Percentiles rank a stretch among this genome's conserved stretches.
These are phyloP conservation scores for Zygoascus hellenicus DNA, from an alignment of 1,139 yeast genomes.

Conservation along the genomic window DNA sequence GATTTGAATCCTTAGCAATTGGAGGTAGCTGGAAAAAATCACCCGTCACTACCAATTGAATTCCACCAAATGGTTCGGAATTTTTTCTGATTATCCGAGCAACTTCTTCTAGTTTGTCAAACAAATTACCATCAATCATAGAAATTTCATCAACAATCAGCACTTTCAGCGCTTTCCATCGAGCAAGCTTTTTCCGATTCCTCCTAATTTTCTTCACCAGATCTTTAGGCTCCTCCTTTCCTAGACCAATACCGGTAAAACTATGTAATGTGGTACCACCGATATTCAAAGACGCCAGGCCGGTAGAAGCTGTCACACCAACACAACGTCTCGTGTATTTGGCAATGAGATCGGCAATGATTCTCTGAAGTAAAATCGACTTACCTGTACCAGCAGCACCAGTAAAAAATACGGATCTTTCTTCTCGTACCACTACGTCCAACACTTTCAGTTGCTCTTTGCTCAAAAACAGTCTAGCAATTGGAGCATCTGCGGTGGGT, in stretches of 20 bases:
- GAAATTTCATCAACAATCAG: constrained; percentile 77
- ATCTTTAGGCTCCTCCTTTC: constrained; percentile 44
- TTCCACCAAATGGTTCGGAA: constrained; percentile 57
- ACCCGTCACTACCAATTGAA: constrained; percentile 73
- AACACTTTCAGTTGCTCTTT: constrained; percentile 69
- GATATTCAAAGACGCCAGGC: constrained; percentile 83
- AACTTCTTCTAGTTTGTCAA: constrained; percentile 59
- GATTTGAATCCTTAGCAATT: constrained; percentile 38
- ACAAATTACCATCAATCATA: constrained; percentile 67
- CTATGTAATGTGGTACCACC: constrained; percentile 82
- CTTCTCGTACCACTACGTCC: constrained; percentile 52
- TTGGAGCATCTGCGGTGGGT: constrained; percentile 6
- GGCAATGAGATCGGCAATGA: constrained; percentile 61
- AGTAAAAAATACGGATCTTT: constrained; percentile 42
- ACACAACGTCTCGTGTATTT: constrained; percentile 49
- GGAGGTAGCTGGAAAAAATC: constrained; percentile 89
- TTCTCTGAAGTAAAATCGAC: constrained; percentile 44
- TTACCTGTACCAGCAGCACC: constrained; percentile 32
- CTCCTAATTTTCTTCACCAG: constrained; percentile 45
- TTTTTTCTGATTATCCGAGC: constrained; percentile 44
- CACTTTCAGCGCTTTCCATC: constrained; percentile 59
- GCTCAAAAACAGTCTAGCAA: constrained; percentile 37
- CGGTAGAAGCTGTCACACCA: constrained; percentile 89
- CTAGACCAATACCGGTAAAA: constrained; percentile 77
- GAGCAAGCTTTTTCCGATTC: constrained; percentile 38